Conservation (phyloP, 1,284 basidiomycete species). For the Malassezia dermatis region DNA sequence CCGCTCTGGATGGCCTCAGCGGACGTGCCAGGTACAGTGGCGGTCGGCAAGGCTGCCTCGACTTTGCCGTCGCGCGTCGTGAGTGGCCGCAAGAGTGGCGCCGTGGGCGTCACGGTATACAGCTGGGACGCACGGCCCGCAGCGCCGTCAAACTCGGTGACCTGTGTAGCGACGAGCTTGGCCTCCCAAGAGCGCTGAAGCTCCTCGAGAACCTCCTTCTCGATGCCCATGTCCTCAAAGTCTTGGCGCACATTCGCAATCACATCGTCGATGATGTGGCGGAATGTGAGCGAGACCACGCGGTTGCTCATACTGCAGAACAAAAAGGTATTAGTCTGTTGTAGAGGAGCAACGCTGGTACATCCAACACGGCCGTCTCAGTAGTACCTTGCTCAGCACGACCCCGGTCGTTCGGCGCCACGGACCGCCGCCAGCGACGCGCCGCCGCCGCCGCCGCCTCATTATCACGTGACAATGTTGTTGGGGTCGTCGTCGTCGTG, state of each 20-base stretch:
- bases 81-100: not conserved
- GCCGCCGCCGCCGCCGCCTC: not conserved
- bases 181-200: constrained; percentile 87
- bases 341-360: not conserved
- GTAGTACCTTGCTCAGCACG: not conserved
- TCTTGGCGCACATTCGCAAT: constrained; percentile 76
- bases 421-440: not conserved
- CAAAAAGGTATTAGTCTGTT: not conserved
- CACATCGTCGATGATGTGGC: constrained; percentile 91
- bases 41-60: not conserved
- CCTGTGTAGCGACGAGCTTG: constrained; percentile 80
- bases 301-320: constrained; percentile 16
- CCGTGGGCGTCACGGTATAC: not conserved
- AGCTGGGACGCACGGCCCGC: constrained; percentile 25
- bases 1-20: not conserved
- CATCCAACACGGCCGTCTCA: not conserved
- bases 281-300: constrained; percentile 64
- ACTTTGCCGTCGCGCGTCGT: constrained; percentile 16
- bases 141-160: constrained; percentile 72
- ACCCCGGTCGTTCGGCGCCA: not conserved
- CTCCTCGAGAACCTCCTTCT: constrained; percentile 77
- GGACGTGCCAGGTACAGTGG: not conserved
- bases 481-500: not conserved
- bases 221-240: constrained; percentile 92
- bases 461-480: not conserved